Evolutionary conservation across 2,329 filamentous ascomycete species (phyloP), one percentile per base, ranked within the genome.

Genomic region (Colletotrichum brevisporum): DNA sequence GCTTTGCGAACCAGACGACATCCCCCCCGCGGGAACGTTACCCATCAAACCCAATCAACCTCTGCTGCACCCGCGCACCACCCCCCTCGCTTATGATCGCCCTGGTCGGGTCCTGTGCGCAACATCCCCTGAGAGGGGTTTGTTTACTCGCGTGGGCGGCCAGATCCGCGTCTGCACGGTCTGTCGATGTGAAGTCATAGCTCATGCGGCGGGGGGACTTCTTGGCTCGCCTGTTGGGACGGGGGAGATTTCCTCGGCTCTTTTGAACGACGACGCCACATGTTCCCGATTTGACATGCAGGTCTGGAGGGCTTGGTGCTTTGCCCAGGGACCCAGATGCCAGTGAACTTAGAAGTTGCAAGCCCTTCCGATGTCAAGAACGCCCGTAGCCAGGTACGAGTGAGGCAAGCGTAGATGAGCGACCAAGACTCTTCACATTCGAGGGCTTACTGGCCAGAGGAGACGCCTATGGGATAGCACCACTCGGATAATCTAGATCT

Each of bases 91-190:
- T 59, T 50, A 21, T 48, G 21, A 52, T 24, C 18, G 27, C 39
- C 57, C 50, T 27, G 57, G 24, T 43, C 50, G 16, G 57, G 24
- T 43, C 27, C 39, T 12, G 51, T 43, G 21, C 18, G 18, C 51
- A 36, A 27, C 31, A 18, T 59, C 9, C 55, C 21, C n/a, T 13
- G 48, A 31, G 21, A 24, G 21, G 57, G 36, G 63, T 51, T 50
- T 36, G 9, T 36, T 36, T 36, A 10, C 31, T 63, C 58, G 58
- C 58, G 52, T 66, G 21, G 39, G 39, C 51, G 50, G 51, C 57
- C 51, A 67, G 58, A 52, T 56, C 58, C 52, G 63, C 63, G 43
- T 18, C 43, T 67, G 43, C 58, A 45, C 57, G 51, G 51, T 21
- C 51, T 27, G 27, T n/a, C 39, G 45, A 26, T 8, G 48, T 62